phyloP scores from a whole-genome alignment of 768 basidiomycete genomes.

The Leccinellum albellum region DNA sequence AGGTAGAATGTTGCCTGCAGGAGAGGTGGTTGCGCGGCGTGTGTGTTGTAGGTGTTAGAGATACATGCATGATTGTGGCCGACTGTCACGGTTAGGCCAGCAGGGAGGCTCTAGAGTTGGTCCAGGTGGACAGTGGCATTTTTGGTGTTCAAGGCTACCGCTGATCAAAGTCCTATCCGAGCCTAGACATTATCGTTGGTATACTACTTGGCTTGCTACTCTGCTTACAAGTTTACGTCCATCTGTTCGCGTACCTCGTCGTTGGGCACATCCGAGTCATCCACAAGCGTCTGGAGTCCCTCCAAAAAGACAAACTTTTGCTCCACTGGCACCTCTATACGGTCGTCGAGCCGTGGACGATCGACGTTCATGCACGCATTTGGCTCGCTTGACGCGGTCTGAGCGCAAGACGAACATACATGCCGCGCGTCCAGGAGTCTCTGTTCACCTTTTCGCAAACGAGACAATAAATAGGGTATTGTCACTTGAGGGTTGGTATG shows the following conservation, averaged over 20 bases:
- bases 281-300: slow-evolving; percentile 29
- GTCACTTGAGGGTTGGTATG: slow-evolving; percentile 47
- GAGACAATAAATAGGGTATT: slow-evolving; percentile 52
- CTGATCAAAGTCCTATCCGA: neutral
- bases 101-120: too few species aligned
- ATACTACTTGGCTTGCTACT: neutral
- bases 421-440: slow-evolving; percentile 55
- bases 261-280: slow-evolving; percentile 19
- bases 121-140: too few species aligned
- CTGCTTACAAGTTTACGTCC: slow-evolving; percentile 1
- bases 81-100: too few species aligned
- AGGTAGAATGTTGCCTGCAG: too few species aligned
- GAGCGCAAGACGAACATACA: slow-evolving; percentile 71
- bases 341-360: slow-evolving; percentile 77
- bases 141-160: too few species aligned
- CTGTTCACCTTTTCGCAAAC: slow-evolving; percentile 51
- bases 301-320: slow-evolving; percentile 32
- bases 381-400: slow-evolving; percentile 50
- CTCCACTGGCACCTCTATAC: slow-evolving; percentile 61
- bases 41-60: too few species aligned
- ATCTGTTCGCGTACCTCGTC: neutral
- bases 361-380: slow-evolving; percentile 80
- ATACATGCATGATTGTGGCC: too few species aligned
- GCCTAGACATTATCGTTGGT: too few species aligned
- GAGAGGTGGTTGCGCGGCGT: too few species aligned